Evolutionary conservation across 768 basidiomycete species (phyloP).

Genomic region (Psilocybe subaeruginosa): DNA sequence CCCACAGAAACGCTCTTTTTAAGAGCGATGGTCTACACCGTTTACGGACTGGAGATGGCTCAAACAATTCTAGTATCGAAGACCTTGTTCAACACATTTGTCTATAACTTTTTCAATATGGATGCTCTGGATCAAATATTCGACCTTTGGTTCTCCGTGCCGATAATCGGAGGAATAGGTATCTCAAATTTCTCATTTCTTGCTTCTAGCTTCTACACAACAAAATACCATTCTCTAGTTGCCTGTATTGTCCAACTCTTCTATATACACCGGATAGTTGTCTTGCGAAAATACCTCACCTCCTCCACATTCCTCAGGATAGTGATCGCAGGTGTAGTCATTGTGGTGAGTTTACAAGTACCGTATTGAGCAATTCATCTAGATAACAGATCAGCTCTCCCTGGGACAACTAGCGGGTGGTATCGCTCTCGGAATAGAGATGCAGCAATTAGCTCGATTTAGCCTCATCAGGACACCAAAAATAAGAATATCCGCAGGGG

Average conservation of each 20-base stretch:
- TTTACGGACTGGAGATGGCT: background rate
- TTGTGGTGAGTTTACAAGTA: background rate
- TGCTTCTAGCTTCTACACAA: background rate
- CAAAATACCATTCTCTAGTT: background rate
- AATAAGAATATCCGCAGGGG: background rate
- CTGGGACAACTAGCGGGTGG: background rate
- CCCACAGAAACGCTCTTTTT: background rate
- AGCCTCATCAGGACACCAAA: background rate
- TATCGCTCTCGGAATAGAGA: background rate
- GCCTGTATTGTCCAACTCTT: conserved; percentile 1
- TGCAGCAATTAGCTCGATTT: background rate
- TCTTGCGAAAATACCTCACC: background rate
- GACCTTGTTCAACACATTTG: background rate
- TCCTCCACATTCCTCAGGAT: background rate
- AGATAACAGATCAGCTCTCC: background rate
- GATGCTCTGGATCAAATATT: background rate
- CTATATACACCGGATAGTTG: background rate
- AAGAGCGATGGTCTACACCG: background rate
- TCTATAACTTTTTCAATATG: background rate
- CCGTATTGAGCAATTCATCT: background rate
- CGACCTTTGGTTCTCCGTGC: background rate
- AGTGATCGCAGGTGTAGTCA: background rate
- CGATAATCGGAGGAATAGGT: background rate
- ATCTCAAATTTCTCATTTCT: background rate
- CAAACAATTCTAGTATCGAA: background rate